Conservation (phyloP, 2,329 filamentous ascomycete species). For the Cordyceps cicadae region DNA sequence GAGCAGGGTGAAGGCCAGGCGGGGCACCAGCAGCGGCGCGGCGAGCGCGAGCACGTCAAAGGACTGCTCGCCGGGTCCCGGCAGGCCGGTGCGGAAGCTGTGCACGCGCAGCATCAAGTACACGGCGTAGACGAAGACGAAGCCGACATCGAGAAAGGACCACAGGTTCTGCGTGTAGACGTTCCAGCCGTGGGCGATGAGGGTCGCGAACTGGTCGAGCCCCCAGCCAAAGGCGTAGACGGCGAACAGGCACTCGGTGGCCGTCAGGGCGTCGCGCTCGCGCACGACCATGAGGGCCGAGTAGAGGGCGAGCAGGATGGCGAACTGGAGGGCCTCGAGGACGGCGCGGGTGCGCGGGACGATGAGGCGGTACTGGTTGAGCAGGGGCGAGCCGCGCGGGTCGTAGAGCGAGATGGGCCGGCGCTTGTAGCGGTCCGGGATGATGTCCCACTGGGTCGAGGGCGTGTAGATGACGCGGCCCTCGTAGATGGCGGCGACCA, state of each 20-base stretch:
- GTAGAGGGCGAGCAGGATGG: conserved; percentile 61
- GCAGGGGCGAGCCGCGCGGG: conserved; percentile 61
- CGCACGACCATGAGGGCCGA: conserved; percentile 63
- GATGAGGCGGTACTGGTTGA: conserved; percentile 80
- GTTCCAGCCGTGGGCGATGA: conserved; percentile 66
- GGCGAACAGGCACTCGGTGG: conserved; percentile 57
- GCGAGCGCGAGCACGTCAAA: conserved; percentile 72
- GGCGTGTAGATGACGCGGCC: conserved; percentile 77
- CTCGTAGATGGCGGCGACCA: conserved; percentile 74
- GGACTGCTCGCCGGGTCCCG: conserved; percentile 53
- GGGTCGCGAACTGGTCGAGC: conserved; percentile 67
- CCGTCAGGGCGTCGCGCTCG: conserved; percentile 46
- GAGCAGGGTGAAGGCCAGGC: conserved; percentile 73
- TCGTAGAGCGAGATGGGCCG: conserved; percentile 76
- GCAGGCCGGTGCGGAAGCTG: conserved; percentile 44
- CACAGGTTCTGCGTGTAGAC: conserved; percentile 84
- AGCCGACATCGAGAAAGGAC: conserved; percentile 78
- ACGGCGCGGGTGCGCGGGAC: conserved; percentile 71
- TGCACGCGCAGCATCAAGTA: conserved; percentile 63
- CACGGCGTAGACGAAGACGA: conserved; percentile 59
- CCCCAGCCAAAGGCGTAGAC: conserved; percentile 73
- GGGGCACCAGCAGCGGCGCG: conserved; percentile 68
- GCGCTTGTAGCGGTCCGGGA: conserved; percentile 79
- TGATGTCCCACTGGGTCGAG: conserved; percentile 71
- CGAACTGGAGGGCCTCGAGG: conserved; percentile 67